Evolutionary conservation across 257 asterid genomes (phyloP).

Genomic region (Ligustrum vulgare): DNA sequence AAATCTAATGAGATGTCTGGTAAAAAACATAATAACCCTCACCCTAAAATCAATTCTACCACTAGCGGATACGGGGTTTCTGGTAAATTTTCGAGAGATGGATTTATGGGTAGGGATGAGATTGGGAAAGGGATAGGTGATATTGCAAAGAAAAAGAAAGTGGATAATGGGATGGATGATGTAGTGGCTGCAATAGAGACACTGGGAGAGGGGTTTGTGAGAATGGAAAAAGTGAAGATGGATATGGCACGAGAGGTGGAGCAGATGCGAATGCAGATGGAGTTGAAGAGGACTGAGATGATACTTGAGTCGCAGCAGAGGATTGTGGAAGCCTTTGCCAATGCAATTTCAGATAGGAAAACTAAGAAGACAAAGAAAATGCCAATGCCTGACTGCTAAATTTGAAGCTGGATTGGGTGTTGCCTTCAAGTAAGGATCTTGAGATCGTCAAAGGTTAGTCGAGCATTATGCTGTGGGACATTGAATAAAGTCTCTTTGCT

Average conservation of each 20-base stretch:
- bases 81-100: constrained; percentile 44
- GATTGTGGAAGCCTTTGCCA: constrained; percentile 74
- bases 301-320: constrained; percentile 81
- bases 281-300: constrained; percentile 93
- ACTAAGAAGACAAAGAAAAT: constrained; percentile 52
- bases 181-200: constrained; percentile 64
- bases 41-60: constrained; percentile 38
- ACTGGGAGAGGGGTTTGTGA: constrained; percentile 83
- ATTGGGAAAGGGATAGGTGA: constrained; percentile 44
- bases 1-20: constrained; percentile 43
- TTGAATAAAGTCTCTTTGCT: neutral
- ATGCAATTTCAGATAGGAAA: constrained; percentile 50
- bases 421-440: neutral
- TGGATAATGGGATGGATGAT: constrained; percentile 44
- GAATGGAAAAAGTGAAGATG: constrained; percentile 92
- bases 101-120: constrained; percentile 36
- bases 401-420: constrained; percentile 3
- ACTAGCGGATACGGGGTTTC: constrained; percentile 41
- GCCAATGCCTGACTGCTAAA: constrained; percentile 34
- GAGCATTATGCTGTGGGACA: neutral
- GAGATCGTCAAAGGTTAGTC: neutral
- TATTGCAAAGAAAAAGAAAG: constrained; percentile 26
- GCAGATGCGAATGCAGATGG: constrained; percentile 92
- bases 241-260: constrained; percentile 82
- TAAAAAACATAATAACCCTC: constrained; percentile 38